Base-by-base conservation (phyloP, 805 yeast species). In the Metschnikowia lunata region DNA sequence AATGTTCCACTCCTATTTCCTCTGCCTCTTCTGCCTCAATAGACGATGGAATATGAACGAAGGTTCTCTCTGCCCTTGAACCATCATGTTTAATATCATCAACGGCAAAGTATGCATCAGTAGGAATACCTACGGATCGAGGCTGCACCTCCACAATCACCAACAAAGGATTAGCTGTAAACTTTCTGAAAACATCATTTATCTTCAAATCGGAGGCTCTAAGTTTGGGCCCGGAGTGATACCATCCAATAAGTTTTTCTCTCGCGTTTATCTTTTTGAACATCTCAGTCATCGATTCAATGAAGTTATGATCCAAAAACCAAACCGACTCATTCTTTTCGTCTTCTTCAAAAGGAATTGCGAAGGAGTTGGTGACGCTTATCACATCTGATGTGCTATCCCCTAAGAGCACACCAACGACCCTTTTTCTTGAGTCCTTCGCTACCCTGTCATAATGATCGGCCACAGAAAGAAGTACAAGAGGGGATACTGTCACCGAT, bases 1-100 rank as follows among this genome's bases (percentile, higher is more conserved):
- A 69, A 63, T 93, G 99, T 65, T 93, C 99, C 11, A 93, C 99
- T 50, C 99, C 99, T 55, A 93, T 93, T 67, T 93, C 99, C 67
- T 93, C 99, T 8, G 99, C 99, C 63, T 93, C 99, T 62, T 93
- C 99, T 3, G 99, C 99, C 62, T 87, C 91, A 51, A 95, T 88
- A 27, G 79, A 74, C 11, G 97, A 87, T 9, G 98, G 97, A 28
- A 91, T 81, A 65, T 93, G 99, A 37, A 87, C 79, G 69, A 93
- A 93, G 4, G 97, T 89, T 67, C 85, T 84, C 60, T 88, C 96
- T 8, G 96, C 86, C 5, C 90, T 80, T 1, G 96, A 80, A 15
- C 99, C 99, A 64, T 93, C 98, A 58, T 89, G 95, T 61, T 89
- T 90, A 46, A 93, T 87, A 69, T 93, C 98, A 62, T 93, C 98